A percentile compares a stretch with the other conserved stretches of the same genome.
Evolutionary conservation across 306 rosid species (phyloP).

Genomic region (Dicorynia guianensis): DNA sequence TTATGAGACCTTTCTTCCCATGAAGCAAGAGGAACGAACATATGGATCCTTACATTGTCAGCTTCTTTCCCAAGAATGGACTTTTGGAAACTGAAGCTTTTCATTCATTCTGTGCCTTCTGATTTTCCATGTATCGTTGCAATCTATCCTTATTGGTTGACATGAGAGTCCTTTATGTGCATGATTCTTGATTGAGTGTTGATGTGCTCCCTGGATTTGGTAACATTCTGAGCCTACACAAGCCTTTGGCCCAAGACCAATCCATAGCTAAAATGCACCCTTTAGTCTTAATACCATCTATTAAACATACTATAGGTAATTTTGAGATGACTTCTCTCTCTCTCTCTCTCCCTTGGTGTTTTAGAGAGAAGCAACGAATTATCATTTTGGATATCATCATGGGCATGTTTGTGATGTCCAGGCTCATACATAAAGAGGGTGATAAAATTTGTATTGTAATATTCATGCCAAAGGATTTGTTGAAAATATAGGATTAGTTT

Average conservation of each 20-base stretch:
- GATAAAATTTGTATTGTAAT: too few species aligned
- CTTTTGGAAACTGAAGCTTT: background rate
- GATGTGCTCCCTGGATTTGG: background rate
- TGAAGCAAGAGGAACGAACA: too few species aligned
- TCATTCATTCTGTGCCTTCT: background rate
- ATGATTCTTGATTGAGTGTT: background rate
- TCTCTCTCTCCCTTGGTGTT: background rate
- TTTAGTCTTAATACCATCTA: background rate
- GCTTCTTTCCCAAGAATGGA: background rate
- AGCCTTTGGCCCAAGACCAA: background rate
- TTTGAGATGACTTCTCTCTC: background rate
- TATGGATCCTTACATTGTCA: background rate
- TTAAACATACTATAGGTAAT: background rate
- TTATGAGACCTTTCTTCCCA: too few species aligned
- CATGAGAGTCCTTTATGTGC: background rate
- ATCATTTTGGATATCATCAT: conserved; percentile 21
- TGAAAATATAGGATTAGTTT: too few species aligned
- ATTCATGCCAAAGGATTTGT: too few species aligned
- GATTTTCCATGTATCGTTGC: background rate
- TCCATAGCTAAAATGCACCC: background rate
- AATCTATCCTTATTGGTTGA: background rate
- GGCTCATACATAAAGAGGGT: too few species aligned
- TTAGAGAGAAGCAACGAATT: conserved; percentile 25
- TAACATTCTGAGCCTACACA: background rate
- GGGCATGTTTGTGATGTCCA: background rate